A percentile compares a stretch with the other conserved stretches of the same genome.
Evolutionary conservation across 1,284 basidiomycete species (phyloP).

Genomic region (Apiotrichum montevideense): DNA sequence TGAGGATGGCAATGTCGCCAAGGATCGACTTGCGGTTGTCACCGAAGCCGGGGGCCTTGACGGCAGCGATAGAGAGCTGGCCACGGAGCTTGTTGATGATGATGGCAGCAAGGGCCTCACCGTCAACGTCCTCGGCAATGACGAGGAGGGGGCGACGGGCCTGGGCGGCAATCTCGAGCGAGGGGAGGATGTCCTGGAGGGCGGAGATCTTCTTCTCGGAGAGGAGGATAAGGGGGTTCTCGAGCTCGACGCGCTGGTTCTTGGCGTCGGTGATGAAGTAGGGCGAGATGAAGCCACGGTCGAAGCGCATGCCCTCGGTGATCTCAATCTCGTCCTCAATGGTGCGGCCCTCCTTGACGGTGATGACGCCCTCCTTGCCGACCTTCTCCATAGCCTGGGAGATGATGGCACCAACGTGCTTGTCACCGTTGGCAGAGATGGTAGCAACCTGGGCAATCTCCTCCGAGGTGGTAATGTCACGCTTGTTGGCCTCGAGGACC

Average conservation of each 20-base stretch:
- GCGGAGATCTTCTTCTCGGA: conserved; percentile 98
- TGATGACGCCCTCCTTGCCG: conserved; percentile 99
- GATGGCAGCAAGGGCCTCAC: conserved; percentile 93
- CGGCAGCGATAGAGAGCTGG: conserved; percentile 83
- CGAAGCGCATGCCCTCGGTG: conserved; percentile 99
- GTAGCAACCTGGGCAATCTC: conserved; percentile 95
- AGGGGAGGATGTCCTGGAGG: conserved; percentile 90
- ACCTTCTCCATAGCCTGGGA: conserved; percentile 99
- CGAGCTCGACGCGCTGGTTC: conserved; percentile 91
- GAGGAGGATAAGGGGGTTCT: conserved; percentile 89
- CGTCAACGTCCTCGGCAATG: conserved; percentile 95
- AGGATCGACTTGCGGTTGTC: conserved; percentile 96
- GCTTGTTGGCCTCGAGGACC: conserved; percentile 82
- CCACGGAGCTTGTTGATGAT: conserved; percentile 98
- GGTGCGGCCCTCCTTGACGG: conserved; percentile 95
- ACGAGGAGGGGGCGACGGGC: conserved; percentile 87
- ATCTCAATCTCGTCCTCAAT: conserved; percentile 99
- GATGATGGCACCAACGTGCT: conserved; percentile 88
- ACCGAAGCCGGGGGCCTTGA: conserved; percentile 97
- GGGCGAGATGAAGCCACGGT: conserved; percentile 96
- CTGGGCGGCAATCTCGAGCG: conserved; percentile 87
- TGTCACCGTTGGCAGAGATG: conserved; percentile 96
- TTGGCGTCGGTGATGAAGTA: conserved; percentile 99
- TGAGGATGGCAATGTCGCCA: conserved; percentile 93
- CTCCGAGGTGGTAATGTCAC: conserved; percentile 91